Evolutionary conservation across 1,139 yeast species (phyloP).

Genomic region (Yamadazyma siamensis): DNA sequence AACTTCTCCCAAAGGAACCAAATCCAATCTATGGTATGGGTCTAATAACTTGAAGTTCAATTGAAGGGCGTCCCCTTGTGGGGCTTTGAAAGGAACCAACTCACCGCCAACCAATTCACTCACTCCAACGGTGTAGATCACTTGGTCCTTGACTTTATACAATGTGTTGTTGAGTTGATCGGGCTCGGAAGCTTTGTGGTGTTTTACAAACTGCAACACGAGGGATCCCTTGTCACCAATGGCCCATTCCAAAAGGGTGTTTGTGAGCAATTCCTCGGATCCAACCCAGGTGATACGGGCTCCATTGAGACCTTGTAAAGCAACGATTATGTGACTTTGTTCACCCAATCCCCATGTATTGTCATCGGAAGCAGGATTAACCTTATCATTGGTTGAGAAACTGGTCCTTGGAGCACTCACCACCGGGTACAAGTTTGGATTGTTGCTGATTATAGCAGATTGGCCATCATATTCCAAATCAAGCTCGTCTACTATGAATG

Average conservation of each 20-base stretch:
- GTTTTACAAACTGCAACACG: conserved; percentile 51
- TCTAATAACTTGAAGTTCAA: conserved; percentile 87
- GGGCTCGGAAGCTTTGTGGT: conserved; percentile 48
- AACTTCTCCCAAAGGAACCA: conserved; percentile 43
- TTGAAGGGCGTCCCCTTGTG: conserved; percentile 61
- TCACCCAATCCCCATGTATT: conserved; percentile 78
- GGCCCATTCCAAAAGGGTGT: conserved; percentile 65
- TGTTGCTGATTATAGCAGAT: conserved; percentile 43
- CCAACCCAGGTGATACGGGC: conserved; percentile 87
- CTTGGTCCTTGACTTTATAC: conserved; percentile 74
- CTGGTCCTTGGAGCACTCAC: conserved; percentile 68
- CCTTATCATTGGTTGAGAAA: conserved; percentile 43
- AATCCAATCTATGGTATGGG: conserved; percentile 82
- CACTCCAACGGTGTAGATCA: conserved; percentile 61
- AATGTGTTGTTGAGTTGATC: conserved; percentile 34
- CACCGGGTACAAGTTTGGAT: conserved; percentile 68
- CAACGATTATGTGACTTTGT: conserved; percentile 77
- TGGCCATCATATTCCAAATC: conserved; percentile 31
- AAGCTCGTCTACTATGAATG: conserved; percentile 20
- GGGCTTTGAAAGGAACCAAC: conserved; percentile 65
- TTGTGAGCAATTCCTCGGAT: conserved; percentile 50
- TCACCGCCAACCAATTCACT: conserved; percentile 57
- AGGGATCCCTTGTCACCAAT: conserved; percentile 69
- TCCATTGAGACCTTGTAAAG: conserved; percentile 75
- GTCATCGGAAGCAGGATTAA: conserved; percentile 40